Percentiles rank a stretch among this genome's conserved stretches.
Evolutionary conservation across 75 land plant species (phyloP).

Genomic region (Azolla pinnata): DNA sequence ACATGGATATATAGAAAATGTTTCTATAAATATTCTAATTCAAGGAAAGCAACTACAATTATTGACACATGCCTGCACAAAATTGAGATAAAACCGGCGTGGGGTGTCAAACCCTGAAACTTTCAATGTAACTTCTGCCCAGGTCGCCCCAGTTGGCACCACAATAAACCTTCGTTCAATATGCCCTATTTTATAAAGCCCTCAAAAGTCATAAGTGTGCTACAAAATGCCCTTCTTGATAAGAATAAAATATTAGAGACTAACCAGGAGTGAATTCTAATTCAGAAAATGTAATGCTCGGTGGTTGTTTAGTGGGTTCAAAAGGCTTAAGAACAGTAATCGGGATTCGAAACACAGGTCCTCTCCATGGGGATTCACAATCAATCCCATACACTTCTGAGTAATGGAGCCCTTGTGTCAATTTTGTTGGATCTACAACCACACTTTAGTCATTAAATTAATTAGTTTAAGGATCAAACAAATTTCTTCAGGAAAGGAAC

Average conservation of each 20-base stretch:
- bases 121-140: conserved; percentile 80
- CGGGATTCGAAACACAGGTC: conserved; percentile 81
- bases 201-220: not conserved
- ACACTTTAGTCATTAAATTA: too few relatives aligned
- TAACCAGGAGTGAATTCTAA: conserved; percentile 70
- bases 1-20: not conserved
- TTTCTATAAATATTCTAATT: not conserved
- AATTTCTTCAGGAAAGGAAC: too few relatives aligned
- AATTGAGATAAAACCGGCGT: conserved; percentile 63
- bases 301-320: conserved; percentile 32
- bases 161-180: conserved; percentile 78
- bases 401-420: conserved; percentile 70
- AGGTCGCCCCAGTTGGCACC: conserved; percentile 83
- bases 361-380: conserved; percentile 83
- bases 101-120: conserved; percentile 78
- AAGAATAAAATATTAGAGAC: not conserved
- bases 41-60: not conserved
- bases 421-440: conserved; percentile 70
- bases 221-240: not conserved
- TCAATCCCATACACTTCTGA: conserved; percentile 79
- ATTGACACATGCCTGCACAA: conserved; percentile 53
- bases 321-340: conserved; percentile 72
- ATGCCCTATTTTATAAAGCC: conserved; percentile 40
- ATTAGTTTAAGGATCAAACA: too few relatives aligned
- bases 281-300: conserved; percentile 41